Evolutionary conservation across 169 alveolate genomes (phyloP).

Genomic region (Amoebophrya sp.): DNA sequence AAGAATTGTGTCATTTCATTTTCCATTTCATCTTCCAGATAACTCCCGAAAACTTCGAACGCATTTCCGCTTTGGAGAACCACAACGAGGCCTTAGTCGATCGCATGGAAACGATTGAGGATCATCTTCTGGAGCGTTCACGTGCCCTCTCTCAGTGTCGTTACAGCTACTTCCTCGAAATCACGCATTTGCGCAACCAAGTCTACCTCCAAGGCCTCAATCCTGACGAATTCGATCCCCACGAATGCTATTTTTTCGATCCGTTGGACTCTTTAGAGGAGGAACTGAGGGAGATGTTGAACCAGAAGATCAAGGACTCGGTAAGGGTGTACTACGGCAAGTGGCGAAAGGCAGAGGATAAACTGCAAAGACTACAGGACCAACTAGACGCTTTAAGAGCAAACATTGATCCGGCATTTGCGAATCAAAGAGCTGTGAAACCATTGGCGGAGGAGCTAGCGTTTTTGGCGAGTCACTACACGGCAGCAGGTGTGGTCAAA

Average conservation of each 20-base stretch:
- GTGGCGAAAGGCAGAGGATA: neutral
- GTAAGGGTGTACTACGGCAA: neutral
- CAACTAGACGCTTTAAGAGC: neutral
- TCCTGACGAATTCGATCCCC: neutral
- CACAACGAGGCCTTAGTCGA: neutral
- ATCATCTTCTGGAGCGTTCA: neutral
- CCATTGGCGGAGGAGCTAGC: neutral
- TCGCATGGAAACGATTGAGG: slow-evolving; percentile 3
- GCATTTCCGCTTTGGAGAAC: neutral
- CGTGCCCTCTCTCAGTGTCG: neutral
- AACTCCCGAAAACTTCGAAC: neutral
- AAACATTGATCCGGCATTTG: neutral
- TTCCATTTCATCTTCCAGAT: no score
- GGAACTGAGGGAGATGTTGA: neutral
- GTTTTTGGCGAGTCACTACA: neutral
- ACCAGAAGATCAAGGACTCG: slow-evolving; percentile 18
- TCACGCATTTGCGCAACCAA: neutral
- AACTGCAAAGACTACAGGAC: neutral
- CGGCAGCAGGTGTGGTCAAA: neutral
- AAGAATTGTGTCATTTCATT: no score
- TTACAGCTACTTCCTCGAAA: neutral
- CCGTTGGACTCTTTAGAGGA: neutral
- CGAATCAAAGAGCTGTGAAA: neutral
- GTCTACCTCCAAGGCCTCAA: neutral
- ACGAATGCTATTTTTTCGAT: slow-evolving; percentile 1